Evolutionary conservation across 2,329 filamentous ascomycete genomes (phyloP).

Genomic region (Pseudogymnoascus sp.): DNA sequence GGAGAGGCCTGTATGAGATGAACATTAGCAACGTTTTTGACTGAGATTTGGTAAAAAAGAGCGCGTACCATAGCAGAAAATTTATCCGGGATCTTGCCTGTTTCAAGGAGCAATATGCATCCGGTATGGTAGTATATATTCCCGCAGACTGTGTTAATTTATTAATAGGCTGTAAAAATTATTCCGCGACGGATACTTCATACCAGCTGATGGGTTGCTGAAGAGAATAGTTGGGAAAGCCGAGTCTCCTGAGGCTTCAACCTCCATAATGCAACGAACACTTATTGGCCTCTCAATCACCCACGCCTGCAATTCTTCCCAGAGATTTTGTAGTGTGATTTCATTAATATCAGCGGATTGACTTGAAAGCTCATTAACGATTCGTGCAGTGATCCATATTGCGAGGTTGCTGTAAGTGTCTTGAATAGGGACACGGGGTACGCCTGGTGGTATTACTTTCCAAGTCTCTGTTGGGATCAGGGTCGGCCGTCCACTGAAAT

Average conservation of each 20-base stretch:
- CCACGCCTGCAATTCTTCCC: conserved; percentile 10
- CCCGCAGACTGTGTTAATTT: neutral
- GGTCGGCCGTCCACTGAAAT: neutral
- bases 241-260: conserved; percentile 10
- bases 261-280: conserved; percentile 10
- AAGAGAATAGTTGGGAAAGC: conserved; percentile 10
- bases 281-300: conserved; percentile 7
- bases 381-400: conserved; percentile 9
- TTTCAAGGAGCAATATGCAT: conserved; percentile 9
- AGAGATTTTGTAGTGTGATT: neutral
- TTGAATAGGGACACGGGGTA: neutral
- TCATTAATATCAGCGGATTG: neutral
- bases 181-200: neutral
- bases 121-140: conserved; percentile 9
- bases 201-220: conserved; percentile 8
- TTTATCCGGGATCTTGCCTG: neutral
- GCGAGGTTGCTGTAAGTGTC: conserved; percentile 10
- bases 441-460: neutral
- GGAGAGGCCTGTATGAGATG: neutral
- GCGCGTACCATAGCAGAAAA: neutral
- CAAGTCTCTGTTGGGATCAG: neutral
- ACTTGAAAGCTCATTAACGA: conserved; percentile 9
- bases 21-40: neutral
- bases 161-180: neutral
- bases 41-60: neutral